Evolutionary conservation across 257 asterid genomes (phyloP).

Genomic region (Capsicum baccatum): DNA sequence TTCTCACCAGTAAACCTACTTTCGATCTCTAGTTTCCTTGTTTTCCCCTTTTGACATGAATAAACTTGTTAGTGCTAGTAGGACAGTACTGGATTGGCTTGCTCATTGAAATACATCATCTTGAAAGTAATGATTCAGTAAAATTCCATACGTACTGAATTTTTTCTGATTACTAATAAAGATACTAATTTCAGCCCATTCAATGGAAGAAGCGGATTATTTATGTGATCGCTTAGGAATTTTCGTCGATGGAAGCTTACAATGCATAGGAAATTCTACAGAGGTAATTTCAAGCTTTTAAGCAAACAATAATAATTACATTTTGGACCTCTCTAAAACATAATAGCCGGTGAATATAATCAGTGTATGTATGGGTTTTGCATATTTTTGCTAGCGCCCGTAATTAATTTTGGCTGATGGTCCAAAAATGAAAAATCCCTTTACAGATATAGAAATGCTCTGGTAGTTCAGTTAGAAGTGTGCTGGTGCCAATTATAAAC

Average conservation of each 20-base stretch:
- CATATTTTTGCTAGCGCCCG: too few relatives aligned
- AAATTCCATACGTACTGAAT: background rate
- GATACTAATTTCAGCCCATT: conserved; percentile 71
- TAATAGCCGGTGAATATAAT: too few relatives aligned
- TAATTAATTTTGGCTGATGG: too few relatives aligned
- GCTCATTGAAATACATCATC: background rate
- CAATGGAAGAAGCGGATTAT: conserved; percentile 99
- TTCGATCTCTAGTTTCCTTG: conserved; percentile 20
- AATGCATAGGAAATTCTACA: conserved; percentile 89
- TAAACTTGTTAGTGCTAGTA: background rate
- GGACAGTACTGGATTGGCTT: background rate
- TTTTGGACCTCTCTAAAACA: background rate
- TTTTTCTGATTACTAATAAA: background rate
- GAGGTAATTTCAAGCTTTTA: conserved; percentile 57
- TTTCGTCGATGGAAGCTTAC: conserved; percentile 92
- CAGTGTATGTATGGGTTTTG: too few relatives aligned
- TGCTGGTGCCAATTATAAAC: too few relatives aligned
- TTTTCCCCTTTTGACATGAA: background rate
- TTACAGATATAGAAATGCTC: too few relatives aligned
- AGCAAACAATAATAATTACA: conserved; percentile 1
- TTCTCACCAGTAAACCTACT: conserved; percentile 73
- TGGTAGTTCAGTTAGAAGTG: too few relatives aligned
- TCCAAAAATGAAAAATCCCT: too few relatives aligned
- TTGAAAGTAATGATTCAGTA: background rate
- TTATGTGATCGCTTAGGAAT: conserved; percentile 92